Evolutionary conservation across 148 eudicot genomes (phyloP), one percentile per base, ranked within the genome.

Genomic region (Chenopodium berlandieri): DNA sequence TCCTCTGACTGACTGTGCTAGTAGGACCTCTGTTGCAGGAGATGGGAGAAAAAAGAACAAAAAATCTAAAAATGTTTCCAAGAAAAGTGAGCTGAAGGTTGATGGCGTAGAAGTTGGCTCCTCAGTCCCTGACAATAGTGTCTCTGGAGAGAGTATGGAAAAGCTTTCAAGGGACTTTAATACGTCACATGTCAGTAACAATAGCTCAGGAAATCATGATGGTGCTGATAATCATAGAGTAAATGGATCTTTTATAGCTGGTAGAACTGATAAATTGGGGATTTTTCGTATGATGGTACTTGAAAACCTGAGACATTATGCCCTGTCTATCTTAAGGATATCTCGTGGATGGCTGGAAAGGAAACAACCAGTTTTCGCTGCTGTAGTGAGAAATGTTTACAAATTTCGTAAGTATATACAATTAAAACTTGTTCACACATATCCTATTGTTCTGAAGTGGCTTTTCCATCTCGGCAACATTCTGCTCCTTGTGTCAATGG

Each of bases 391-490:
- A 22, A 81, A 84, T 54, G 62, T 83, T 32, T 71, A 83, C 78
- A 82, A 83, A 80, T 77, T 84, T 75, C 81, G 85, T 89, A 91
- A 88, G 87, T 88, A 78, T 84, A 82, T 88, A 69, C 86, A 46
- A 68, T 68, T 75, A 86, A 92, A 86, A 84, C 76, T 90, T 83
- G 79, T 87, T 86, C 86, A 69, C 40, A 88, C 85, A 58, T 91
- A 94, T 86, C 99, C 99, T 27, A 79, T 94, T 69, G 83, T 92
- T 58, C 82, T 88, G 79, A 89, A 84, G 82, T 91, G 98, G 97
- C 86, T 89, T 77, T 84, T 84, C 80, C 90, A 91, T 79, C 71
- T 91, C 46, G 94, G 89, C 2, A 91, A 85, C 73, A 84, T 94
- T 47, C 11, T 90, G 78, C 90, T 96, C 79, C 89, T 96, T 71